phyloP scores from a whole-genome alignment of 1,139 yeast species.

The Debaryomycetaceae sp. region DNA sequence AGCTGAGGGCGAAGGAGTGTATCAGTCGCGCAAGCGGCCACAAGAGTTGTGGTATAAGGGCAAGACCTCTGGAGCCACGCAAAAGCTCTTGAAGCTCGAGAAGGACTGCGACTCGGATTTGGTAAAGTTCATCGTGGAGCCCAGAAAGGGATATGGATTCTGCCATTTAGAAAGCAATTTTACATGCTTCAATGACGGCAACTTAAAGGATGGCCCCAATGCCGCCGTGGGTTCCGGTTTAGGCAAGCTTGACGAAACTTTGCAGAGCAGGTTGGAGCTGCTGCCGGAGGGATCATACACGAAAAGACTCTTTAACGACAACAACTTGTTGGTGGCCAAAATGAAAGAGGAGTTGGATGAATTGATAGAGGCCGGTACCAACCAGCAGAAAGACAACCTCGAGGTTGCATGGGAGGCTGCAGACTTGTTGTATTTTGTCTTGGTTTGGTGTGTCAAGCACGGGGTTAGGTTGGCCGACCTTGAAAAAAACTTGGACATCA shows the following conservation, averaged over 20 bases:
- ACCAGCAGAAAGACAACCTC: constrained; percentile 33
- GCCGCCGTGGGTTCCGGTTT: constrained; percentile 59
- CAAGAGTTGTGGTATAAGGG: constrained; percentile 94
- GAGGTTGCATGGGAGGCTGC: constrained; percentile 98
- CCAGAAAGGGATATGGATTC: constrained; percentile 73
- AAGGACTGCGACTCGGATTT: constrained; percentile 93
- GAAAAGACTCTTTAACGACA: constrained; percentile 77
- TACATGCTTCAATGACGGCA: constrained; percentile 65
- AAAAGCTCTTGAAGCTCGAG: constrained; percentile 58
- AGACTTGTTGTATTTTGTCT: constrained; percentile 84
- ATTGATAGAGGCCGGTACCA: constrained; percentile 70
- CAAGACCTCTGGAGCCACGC: constrained; percentile 92
- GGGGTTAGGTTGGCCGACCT: constrained; percentile 80
- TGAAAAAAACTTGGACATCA: constrained; percentile 78
- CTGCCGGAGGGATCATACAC: constrained; percentile 96
- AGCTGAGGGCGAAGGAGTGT: constrained; percentile 80
- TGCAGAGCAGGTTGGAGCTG: constrained; percentile 46
- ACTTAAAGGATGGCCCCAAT: constrained; percentile 21
- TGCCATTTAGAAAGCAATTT: constrained; percentile 75
- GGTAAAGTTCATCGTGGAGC: constrained; percentile 78
- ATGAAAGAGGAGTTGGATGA: constrained; percentile 97
- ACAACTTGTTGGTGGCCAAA: constrained; percentile 72
- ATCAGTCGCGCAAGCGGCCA: constrained; percentile 83
- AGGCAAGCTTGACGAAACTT: constrained; percentile 59
- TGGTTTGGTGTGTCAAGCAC: constrained; percentile 78